phyloP scores from a whole-genome alignment of 1,284 basidiomycete genomes.

The Sanghuangporus baumii region DNA sequence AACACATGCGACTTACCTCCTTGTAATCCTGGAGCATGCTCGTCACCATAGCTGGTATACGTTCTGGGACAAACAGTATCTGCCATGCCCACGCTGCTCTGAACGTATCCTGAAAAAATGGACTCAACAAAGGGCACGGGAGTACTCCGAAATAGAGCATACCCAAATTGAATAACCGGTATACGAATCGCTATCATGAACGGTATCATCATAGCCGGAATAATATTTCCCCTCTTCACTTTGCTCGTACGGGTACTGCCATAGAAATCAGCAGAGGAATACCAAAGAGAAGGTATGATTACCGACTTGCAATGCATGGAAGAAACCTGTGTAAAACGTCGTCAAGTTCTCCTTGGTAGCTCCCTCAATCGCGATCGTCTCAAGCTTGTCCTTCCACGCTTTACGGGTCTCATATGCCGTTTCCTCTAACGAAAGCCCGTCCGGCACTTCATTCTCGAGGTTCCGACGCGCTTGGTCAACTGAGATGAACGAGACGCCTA shows the following conservation, averaged over 20 bases:
- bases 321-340: conserved; percentile 65
- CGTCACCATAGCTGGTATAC: conserved; percentile 68
- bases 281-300: not conserved
- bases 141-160: conserved; percentile 17
- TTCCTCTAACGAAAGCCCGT: conserved; percentile 52
- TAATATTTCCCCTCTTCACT: conserved; percentile 68
- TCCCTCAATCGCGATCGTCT: conserved; percentile 54
- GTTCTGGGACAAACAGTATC: conserved; percentile 71
- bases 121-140: not conserved
- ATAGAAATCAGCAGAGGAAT: conserved; percentile 13
- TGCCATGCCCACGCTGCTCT: conserved; percentile 77
- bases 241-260: conserved; percentile 77
- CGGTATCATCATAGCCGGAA: conserved; percentile 64
- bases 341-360: conserved; percentile 47
- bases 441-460: conserved; percentile 57
- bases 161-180: conserved; percentile 85
- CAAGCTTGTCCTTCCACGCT: conserved; percentile 70
- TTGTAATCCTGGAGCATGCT: conserved; percentile 79
- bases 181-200: conserved; percentile 65
- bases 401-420: conserved; percentile 54
- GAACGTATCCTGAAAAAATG: conserved; percentile 58
- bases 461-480: conserved; percentile 66
- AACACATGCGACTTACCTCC: conserved; percentile 35
- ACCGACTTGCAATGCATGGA: conserved; percentile 59
- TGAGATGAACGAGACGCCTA: conserved; percentile 78